phyloP scores from a whole-genome alignment of 805 yeast genomes.

The Maudiozyma serrabonitensis region DNA sequence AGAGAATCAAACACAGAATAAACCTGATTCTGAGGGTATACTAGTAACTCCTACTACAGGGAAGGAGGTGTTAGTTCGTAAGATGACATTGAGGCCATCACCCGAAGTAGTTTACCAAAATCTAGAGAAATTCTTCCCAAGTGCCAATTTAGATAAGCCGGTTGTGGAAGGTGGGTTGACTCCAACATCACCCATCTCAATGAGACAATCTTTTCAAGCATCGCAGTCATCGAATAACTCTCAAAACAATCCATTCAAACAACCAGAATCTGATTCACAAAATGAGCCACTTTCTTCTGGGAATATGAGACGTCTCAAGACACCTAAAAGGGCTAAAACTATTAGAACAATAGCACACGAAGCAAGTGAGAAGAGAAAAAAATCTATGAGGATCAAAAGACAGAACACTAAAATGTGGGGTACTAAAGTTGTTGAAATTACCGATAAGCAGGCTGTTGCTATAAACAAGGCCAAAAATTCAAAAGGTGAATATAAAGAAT shows the following conservation, averaged over 20 bases:
- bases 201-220: neutral
- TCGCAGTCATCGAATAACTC: neutral
- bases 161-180: constrained; percentile 65
- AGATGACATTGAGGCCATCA: constrained; percentile 83
- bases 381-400: constrained; percentile 41
- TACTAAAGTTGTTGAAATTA: constrained; percentile 81
- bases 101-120: constrained; percentile 89
- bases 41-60: constrained; percentile 1
- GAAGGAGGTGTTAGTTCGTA: constrained; percentile 13
- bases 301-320: constrained; percentile 2
- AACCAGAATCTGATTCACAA: neutral
- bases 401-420: constrained; percentile 97
- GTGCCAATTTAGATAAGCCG: constrained; percentile 85
- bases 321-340: constrained; percentile 70
- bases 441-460: constrained; percentile 58
- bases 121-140: constrained; percentile 84
- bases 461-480: constrained; percentile 56
- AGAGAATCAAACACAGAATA: neutral
- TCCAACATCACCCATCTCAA: constrained; percentile 41
- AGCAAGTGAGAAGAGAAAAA: constrained; percentile 56
- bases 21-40: neutral
- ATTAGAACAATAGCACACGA: constrained; percentile 90
- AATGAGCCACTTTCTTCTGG: neutral
- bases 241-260: neutral
- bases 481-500: constrained; percentile 67